Conservation (phyloP, 1,284 basidiomycete genomes). For the Ceratobasidium sp. region DNA sequence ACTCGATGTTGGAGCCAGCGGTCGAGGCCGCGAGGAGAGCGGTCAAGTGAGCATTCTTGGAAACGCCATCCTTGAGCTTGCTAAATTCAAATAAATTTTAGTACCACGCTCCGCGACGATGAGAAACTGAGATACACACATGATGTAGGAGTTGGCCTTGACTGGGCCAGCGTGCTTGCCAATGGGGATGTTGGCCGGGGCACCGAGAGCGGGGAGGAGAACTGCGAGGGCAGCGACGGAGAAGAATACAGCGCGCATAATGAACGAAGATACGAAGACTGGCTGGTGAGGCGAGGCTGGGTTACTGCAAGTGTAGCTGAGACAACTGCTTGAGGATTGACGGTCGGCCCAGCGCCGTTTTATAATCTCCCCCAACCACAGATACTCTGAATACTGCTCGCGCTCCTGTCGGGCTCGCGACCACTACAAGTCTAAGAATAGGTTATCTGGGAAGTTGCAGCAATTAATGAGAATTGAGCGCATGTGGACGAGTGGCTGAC, state of each 20-base stretch:
- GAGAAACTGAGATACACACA: not conserved
- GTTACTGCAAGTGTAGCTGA: too few species aligned
- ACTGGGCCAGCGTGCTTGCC: constrained; percentile 22
- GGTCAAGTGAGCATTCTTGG: constrained; percentile 22
- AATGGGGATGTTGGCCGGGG: constrained; percentile 28
- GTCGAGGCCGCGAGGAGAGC: constrained; percentile 13
- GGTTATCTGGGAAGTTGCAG: too few species aligned
- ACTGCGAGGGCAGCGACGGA: constrained; percentile 25
- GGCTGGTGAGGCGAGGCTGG: not conserved
- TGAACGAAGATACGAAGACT: not conserved
- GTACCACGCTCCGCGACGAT: not conserved
- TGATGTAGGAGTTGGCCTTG: constrained; percentile 37
- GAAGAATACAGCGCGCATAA: constrained; percentile 14
- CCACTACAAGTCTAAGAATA: too few species aligned
- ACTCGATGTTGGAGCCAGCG: constrained; percentile 25
- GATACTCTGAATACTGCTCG: too few species aligned
- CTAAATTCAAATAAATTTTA: not conserved
- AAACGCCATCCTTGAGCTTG: constrained; percentile 32
- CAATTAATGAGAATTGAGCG: too few species aligned
- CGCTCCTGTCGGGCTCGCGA: too few species aligned
- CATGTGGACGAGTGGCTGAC: too few species aligned
- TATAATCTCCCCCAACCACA: too few species aligned
- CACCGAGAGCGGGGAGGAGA: constrained; percentile 34
- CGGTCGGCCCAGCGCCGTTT: too few species aligned
- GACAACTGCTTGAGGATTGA: too few species aligned